Evolutionary conservation across 495 filamentous ascomycete genomes (phyloP).

Genomic region (Penicillium simplicissimum): DNA sequence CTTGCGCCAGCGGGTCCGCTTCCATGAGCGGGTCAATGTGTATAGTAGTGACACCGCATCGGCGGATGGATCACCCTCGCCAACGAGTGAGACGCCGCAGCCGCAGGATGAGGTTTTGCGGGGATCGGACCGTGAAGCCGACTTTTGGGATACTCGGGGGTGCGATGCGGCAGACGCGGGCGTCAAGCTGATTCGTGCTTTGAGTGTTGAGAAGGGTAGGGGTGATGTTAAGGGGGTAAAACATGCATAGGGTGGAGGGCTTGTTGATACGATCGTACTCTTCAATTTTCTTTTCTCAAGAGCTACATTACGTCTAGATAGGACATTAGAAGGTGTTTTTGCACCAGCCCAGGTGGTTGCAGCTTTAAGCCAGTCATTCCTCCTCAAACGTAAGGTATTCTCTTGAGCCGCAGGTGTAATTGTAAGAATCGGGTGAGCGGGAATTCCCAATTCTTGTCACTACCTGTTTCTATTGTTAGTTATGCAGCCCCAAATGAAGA

Average conservation of each 20-base stretch:
- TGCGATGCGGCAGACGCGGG: constrained; percentile 37
- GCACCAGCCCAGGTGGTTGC: not conserved
- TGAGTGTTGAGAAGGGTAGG: constrained; percentile 18
- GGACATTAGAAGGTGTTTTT: not conserved
- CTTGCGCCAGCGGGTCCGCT: constrained; percentile 35
- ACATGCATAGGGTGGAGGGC: constrained; percentile 13
- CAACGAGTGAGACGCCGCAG: constrained; percentile 14
- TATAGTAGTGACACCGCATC: constrained; percentile 28
- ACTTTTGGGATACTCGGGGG: constrained; percentile 36
- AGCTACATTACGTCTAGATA: not conserved
- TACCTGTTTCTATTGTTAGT: not conserved
- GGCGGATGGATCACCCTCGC: constrained; percentile 19
- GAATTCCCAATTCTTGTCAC: no score
- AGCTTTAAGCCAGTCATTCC: not conserved
- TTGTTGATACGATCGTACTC: not conserved
- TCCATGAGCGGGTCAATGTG: constrained; percentile 43
- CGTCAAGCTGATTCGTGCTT: constrained; percentile 39
- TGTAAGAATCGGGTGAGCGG: no score
- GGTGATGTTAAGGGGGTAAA: constrained; percentile 17
- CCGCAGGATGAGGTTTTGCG: constrained; percentile 30
- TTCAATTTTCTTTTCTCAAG: not conserved
- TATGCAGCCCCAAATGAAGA: not conserved
- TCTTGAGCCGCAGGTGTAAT: no score
- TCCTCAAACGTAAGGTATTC: no score
- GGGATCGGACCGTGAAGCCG: constrained; percentile 30